Evolutionary conservation across 2,329 filamentous ascomycete species (phyloP).

Genomic region (Botrytis paeoniae): DNA sequence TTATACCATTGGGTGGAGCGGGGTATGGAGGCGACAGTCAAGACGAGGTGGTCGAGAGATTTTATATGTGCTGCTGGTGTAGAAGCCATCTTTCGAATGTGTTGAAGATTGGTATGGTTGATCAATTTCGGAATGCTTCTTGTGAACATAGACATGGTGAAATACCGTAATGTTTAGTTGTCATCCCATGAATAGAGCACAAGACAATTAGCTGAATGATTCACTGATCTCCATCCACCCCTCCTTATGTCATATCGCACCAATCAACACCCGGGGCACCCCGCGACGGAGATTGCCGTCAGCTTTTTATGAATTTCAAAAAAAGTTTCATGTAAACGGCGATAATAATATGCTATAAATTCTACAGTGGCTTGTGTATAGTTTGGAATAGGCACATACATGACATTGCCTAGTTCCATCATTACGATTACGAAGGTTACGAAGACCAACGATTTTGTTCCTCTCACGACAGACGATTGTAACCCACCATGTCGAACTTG

Average conservation of each 20-base stretch:
- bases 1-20: constrained; percentile 54
- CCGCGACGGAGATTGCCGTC: constrained; percentile 13
- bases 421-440: not conserved
- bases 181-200: not conserved
- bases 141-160: not conserved
- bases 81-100: constrained; percentile 17
- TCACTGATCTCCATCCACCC: not conserved
- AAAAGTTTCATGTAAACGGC: constrained; percentile 2
- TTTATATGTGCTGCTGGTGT: constrained; percentile 28
- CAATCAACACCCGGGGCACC: constrained; percentile 11
- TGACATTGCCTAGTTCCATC: not conserved
- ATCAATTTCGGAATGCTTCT: not conserved
- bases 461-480: not conserved
- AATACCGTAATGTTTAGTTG: not conserved
- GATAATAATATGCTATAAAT: not conserved
- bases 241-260: constrained; percentile 9
- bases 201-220: not conserved
- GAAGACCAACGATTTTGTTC: not conserved
- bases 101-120: not conserved
- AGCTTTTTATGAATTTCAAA: not conserved
- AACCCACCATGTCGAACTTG: constrained; percentile 33
- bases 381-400: not conserved
- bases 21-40: constrained; percentile 53
- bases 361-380: not conserved
- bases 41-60: constrained; percentile 56